Percentiles rank a stretch among this genome's conserved stretches.
Evolutionary conservation across 2,329 filamentous ascomycete species (phyloP).

Genomic region (Fusarium domesticum): DNA sequence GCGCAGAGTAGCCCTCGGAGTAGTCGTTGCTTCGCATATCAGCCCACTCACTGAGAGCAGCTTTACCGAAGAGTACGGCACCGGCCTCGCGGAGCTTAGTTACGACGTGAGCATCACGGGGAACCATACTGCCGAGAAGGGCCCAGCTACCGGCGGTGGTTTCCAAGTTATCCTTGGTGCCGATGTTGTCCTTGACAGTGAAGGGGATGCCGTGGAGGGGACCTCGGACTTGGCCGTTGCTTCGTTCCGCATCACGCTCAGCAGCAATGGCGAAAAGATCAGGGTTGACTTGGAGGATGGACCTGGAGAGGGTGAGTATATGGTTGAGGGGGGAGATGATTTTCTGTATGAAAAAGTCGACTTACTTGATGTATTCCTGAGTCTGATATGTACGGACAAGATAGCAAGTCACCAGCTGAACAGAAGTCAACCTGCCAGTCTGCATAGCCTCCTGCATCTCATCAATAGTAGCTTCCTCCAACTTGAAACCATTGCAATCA

Average conservation of each 20-base stretch:
- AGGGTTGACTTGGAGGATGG: slow-evolving; percentile 65
- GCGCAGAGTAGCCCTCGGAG: slow-evolving; percentile 63
- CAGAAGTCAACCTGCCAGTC: slow-evolving; percentile 53
- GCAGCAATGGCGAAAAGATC: slow-evolving; percentile 62
- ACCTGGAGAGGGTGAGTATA: slow-evolving; percentile 33
- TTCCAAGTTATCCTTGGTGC: slow-evolving; percentile 75
- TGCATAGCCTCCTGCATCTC: slow-evolving; percentile 59
- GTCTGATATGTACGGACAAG: slow-evolving; percentile 59
- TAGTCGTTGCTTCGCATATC: slow-evolving; percentile 67
- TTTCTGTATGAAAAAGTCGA: too few species aligned
- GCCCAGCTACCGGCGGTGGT: slow-evolving; percentile 71
- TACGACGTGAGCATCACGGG: slow-evolving; percentile 66
- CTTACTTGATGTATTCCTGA: slow-evolving; percentile 61
- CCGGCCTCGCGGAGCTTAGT: slow-evolving; percentile 59
- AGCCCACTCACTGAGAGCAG: slow-evolving; percentile 71
- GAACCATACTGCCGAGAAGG: slow-evolving; percentile 62
- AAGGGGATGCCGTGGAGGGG: slow-evolving; percentile 74
- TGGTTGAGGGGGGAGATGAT: too few species aligned
- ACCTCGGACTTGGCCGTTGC: slow-evolving; percentile 54
- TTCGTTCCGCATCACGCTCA: slow-evolving; percentile 58
- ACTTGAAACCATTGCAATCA: slow-evolving; percentile 54
- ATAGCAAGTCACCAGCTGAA: slow-evolving; percentile 61
- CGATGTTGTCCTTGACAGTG: slow-evolving; percentile 63
- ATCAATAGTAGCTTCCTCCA: slow-evolving; percentile 70
- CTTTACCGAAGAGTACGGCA: slow-evolving; percentile 68